Evolutionary conservation across 1,284 basidiomycete genomes (phyloP).

Genomic region (Boletus mariae): DNA sequence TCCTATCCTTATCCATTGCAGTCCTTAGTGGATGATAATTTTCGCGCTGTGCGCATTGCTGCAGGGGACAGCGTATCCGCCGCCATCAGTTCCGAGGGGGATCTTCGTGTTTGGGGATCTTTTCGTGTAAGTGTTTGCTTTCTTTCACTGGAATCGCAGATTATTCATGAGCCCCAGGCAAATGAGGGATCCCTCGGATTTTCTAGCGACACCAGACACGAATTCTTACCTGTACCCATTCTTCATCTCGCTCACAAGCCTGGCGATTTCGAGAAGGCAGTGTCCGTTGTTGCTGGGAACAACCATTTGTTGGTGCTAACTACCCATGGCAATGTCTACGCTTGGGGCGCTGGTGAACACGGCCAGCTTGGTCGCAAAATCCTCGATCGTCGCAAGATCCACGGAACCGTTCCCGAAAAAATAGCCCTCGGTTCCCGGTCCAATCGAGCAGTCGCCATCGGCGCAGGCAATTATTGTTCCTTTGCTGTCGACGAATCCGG

Average conservation of each 20-base stretch:
- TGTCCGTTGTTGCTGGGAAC: constrained; percentile 74
- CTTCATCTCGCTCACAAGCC: constrained; percentile 60
- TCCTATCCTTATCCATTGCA: constrained; percentile 73
- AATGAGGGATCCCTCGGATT: constrained; percentile 88
- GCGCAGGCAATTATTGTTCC: constrained; percentile 81
- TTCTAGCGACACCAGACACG: constrained; percentile 59
- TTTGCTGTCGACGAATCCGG: constrained; percentile 86
- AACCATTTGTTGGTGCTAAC: constrained; percentile 89
- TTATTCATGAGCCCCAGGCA: constrained; percentile 34
- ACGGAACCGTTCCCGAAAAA: constrained; percentile 80
- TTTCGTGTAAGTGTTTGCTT: constrained; percentile 68
- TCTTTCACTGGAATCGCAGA: constrained; percentile 4
- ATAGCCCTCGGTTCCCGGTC: constrained; percentile 65
- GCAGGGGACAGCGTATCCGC: constrained; percentile 86
- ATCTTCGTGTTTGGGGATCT: constrained; percentile 86
- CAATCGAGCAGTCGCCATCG: constrained; percentile 73
- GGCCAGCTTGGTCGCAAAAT: constrained; percentile 85
- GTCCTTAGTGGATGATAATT: constrained; percentile 67
- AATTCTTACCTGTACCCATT: constrained; percentile 71
- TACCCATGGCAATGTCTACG: constrained; percentile 77
- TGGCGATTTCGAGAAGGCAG: constrained; percentile 71
- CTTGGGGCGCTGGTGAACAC: constrained; percentile 87
- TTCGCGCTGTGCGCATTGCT: constrained; percentile 79
- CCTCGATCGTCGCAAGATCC: constrained; percentile 78
- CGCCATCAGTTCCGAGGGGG: constrained; percentile 74